Evolutionary conservation across 23 red algal genomes (phyloP), one percentile per base, ranked within the genome.

Genomic region (Gracilaria gracilis): DNA sequence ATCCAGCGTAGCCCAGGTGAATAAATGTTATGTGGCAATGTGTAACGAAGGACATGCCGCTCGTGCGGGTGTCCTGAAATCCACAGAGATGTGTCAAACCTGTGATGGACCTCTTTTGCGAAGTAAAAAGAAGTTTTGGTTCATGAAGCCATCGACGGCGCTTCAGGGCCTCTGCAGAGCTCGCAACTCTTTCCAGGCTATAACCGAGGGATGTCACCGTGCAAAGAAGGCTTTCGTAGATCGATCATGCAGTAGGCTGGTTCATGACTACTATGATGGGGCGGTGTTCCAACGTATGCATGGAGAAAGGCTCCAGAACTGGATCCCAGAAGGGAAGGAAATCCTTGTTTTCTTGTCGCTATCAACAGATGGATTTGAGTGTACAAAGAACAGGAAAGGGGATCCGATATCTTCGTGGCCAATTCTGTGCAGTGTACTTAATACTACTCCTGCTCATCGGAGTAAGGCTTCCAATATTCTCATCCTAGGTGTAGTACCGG

Each of bases 331-430:
- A 35, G 11, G 15, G 4, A 70, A 44, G 35, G 48, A 80, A 21
- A 57, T 80, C 4, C 0, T 80, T 34, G 19, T 59, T 4, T 80
- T 54, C 39, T 4, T 80, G 3, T 37, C 76, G 2, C 8, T 80
- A 14, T 80, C 76, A 58, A 58, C 76, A 15, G 76, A 80, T 20
- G 48, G 76, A 1, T 80, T 80, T 58, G 76, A 80, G 5, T 58
- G 35, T n/a, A 19, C 2, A 11, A 5, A 28, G 29, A 61, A 80
- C 13, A 33, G 48, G 28, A 40, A 42, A 29, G 67, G 67, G 9
- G 33, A 73, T 4, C 4, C 20, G 4, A 6, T 73, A 24, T 73
- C 35, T 40, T 73, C 36, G 16, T 32, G 76, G 76, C 76, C 76
- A 34, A 24, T 80, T 36, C 1, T 80, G 27, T 58, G 25, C 6